Evolutionary conservation across 441 rosid genomes (phyloP), one percentile per base, ranked within the genome.

Genomic region (Gossypium schwendimanii): DNA sequence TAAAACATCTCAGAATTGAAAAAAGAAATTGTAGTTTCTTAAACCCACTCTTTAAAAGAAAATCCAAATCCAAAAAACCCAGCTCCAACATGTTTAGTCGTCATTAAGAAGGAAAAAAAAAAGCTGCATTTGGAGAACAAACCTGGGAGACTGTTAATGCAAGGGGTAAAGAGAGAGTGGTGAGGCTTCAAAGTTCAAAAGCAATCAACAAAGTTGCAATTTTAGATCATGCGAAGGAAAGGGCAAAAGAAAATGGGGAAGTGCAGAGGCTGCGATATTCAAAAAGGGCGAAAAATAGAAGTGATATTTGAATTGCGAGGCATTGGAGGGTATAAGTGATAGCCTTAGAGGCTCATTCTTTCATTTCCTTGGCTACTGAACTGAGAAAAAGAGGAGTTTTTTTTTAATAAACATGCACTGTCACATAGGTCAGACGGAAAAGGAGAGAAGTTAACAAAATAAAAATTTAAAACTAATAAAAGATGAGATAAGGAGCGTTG

Each of bases 121-220:
- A 63, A 33, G 21, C 67, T 39, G 26, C 28, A 63, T 63, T 39
- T 36, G 67, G 67, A 63, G 28, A 63, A 63, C 50, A 63, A 63
- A 63, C 67, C 67, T 63, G 45, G 45, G 12, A 5, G 26, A 33
- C 3, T 39, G 50, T 9, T 63, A 63, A 36, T 41, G 67, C 28
- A 18, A 18, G 15, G 26, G 28, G n/a, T 21, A 17, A 17, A 20
- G 10, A 4, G n/a, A 0, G 41, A 36, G 41, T 36, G 41, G 41
- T 36, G 41, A 36, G 41, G 10, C 41, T 7, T 36, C 36, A 20
- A 21, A 55, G 65, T 15, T 36, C 3, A 39, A 18, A 39, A 63
- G 49, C 26, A 39, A 63, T 63, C 67, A 18, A 63, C 67, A 18
- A 63, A 36, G 67, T 24, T 63, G 67, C 28, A 63, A 9, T 39